These are phyloP conservation scores for Suillus fuscotomentosus DNA, from an alignment of 768 basidiomycete species.

Conservation along the genomic window DNA sequence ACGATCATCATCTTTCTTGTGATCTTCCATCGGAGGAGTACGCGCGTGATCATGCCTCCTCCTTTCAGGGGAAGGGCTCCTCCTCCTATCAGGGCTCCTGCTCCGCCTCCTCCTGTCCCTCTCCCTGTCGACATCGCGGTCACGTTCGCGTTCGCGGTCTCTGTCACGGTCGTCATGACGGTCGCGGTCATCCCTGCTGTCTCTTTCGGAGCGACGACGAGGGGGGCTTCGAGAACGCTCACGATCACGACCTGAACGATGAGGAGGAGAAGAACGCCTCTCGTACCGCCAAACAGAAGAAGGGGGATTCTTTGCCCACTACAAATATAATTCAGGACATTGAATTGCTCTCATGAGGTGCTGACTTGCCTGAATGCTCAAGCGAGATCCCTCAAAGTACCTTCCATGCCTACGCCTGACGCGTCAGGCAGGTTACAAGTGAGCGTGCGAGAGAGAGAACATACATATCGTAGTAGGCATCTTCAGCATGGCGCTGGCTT, in stretches of 20 bases:
- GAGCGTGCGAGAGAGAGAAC: constrained; percentile 21
- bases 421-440: constrained; percentile 10
- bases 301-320: constrained; percentile 86
- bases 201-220: constrained; percentile 38
- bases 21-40: constrained; percentile 47
- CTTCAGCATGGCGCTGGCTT: constrained; percentile 74
- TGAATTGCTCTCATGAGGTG: too few species aligned
- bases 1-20: constrained; percentile 45
- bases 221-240: constrained; percentile 53
- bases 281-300: constrained; percentile 82
- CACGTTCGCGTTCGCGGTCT: constrained; percentile 32
- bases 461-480: constrained; percentile 83
- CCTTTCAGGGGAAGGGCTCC: constrained; percentile 45
- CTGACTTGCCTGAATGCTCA: constrained; percentile 67
- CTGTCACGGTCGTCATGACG: constrained; percentile 28
- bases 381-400: constrained; percentile 68
- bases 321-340: background rate
- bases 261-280: constrained; percentile 47
- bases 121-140: constrained; percentile 37
- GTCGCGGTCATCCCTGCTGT: constrained; percentile 39
- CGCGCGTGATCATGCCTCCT: constrained; percentile 48
- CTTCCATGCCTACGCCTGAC: constrained; percentile 62
- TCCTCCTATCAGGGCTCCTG: constrained; percentile 46
- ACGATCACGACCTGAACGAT: constrained; percentile 36
- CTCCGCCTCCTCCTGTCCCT: constrained; percentile 50